Evolutionary conservation across 1,284 basidiomycete genomes (phyloP).

Genomic region (Sphagnurus paluster): DNA sequence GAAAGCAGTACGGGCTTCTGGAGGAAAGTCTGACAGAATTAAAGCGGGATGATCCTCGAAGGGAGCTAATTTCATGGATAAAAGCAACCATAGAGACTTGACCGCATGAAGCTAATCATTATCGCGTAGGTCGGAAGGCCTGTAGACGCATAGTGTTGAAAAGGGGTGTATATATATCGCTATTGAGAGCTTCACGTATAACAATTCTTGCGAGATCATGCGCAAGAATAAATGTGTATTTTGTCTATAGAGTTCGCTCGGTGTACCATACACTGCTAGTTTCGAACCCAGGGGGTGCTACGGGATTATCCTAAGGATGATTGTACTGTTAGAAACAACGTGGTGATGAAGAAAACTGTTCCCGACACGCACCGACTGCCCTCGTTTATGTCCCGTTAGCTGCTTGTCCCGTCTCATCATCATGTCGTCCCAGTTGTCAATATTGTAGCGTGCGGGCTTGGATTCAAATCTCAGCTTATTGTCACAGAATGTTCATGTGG

Average conservation of each 20-base stretch:
- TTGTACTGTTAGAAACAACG: conserved; percentile 42
- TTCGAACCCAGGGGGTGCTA: conserved; percentile 73
- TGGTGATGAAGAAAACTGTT: conserved; percentile 8
- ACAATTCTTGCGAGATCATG: no score
- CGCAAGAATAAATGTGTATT: conserved; percentile 12
- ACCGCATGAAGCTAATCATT: no score
- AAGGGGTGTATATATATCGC: no score
- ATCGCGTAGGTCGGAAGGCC: no score
- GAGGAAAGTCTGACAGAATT: conserved; percentile 25
- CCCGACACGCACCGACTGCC: conserved; percentile 70
- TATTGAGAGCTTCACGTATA: no score
- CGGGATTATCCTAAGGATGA: conserved; percentile 68
- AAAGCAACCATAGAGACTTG: conserved; percentile 31
- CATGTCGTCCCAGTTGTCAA: conserved; percentile 92
- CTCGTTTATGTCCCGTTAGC: conserved; percentile 85
- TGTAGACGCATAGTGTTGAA: no score
- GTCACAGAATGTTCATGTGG: conserved; percentile 5
- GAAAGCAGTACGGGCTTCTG: conserved; percentile 50
- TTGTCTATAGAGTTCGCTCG: conserved; percentile 37
- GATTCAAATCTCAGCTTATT: background rate
- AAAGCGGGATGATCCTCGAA: conserved; percentile 18
- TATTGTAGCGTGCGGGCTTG: conserved; percentile 80
- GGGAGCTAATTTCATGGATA: conserved; percentile 44
- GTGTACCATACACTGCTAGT: conserved; percentile 82
- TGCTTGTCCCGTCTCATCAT: conserved; percentile 91